These are phyloP conservation scores for Trichoderma reesei DNA, from an alignment of 495 filamentous ascomycete species.

Conservation along the genomic window DNA sequence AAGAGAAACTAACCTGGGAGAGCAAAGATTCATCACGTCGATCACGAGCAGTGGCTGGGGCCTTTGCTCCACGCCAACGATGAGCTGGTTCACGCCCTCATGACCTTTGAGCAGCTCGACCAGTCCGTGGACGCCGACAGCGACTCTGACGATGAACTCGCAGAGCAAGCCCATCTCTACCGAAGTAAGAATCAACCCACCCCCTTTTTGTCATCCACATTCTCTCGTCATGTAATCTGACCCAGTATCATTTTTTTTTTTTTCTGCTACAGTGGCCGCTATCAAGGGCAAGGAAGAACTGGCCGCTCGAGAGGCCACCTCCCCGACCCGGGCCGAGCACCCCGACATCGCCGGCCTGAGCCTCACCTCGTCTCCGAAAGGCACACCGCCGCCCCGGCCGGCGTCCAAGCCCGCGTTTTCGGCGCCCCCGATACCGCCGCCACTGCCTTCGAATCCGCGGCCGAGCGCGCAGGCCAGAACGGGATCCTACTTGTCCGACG, in stretches of 20 bases:
- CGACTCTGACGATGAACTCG: slow-evolving; percentile 71
- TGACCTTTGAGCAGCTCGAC: slow-evolving; percentile 89
- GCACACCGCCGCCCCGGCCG: slow-evolving; percentile 32
- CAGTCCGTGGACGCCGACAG: slow-evolving; percentile 95
- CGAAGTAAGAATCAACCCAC: slow-evolving; percentile 34
- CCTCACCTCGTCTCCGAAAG: slow-evolving; percentile 27
- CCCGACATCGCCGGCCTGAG: slow-evolving; percentile 30
- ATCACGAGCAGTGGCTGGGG: slow-evolving; percentile 72
- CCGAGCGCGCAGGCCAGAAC: slow-evolving; percentile 10
- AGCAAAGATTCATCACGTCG: slow-evolving; percentile 74
- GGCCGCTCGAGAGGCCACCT: slow-evolving; percentile 27
- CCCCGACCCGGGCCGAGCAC: slow-evolving; percentile 18
- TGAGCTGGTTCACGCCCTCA: slow-evolving; percentile 79
- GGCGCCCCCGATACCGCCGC: neutral
- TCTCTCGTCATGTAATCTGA: neutral
- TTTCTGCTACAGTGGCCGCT: slow-evolving; percentile 31
- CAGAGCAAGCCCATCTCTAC: slow-evolving; percentile 45
- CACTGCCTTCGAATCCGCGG: slow-evolving; percentile 24
- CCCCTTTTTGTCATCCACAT: neutral
- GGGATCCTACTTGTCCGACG: slow-evolving; percentile 23
- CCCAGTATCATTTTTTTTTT: neutral
- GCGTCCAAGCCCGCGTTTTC: slow-evolving; percentile 27
- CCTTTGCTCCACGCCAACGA: slow-evolving; percentile 75
- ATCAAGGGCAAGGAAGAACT: slow-evolving; percentile 38
- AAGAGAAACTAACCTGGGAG: too few relatives aligned